Evolutionary conservation across 225 moss, liverwort and hornwort genomes (phyloP).

Genomic region (Ulota crispa): DNA sequence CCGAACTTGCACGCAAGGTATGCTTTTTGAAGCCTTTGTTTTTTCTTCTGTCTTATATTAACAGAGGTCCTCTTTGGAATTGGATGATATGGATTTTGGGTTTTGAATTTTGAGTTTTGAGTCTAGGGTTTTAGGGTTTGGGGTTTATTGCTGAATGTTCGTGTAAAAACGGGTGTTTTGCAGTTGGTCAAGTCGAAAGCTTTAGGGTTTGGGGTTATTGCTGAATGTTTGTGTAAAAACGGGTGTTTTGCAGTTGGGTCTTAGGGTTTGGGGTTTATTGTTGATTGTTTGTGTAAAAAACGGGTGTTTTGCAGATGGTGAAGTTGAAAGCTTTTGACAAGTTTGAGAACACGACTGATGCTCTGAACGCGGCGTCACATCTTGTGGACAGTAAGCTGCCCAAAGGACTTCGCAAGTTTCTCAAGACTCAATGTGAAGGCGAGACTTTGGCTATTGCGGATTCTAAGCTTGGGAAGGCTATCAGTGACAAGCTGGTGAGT

Average conservation of each 20-base stretch:
- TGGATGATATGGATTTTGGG: neutral
- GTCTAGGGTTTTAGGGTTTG: too few relatives aligned
- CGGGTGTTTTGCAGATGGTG: slow-evolving; percentile 41
- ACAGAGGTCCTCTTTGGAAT: neutral
- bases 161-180: neutral
- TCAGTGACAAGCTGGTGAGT: slow-evolving; percentile 72
- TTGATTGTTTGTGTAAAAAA: neutral
- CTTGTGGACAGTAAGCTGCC: slow-evolving; percentile 80
- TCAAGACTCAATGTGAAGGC: slow-evolving; percentile 69
- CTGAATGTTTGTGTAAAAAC: neutral
- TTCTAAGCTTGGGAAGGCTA: slow-evolving; percentile 78
- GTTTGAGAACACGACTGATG: slow-evolving; percentile 80
- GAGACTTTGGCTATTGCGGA: slow-evolving; percentile 84
- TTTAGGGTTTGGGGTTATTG: slow-evolving; percentile 17
- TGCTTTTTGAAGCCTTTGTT: neutral
- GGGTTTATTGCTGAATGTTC: neutral
- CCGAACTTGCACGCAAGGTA: slow-evolving; percentile 72
- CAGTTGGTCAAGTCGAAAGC: slow-evolving; percentile 82
- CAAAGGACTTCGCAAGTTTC: slow-evolving; percentile 79
- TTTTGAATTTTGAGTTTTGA: too few relatives aligned
- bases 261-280: neutral
- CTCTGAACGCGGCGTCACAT: slow-evolving; percentile 72
- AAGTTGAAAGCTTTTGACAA: slow-evolving; percentile 88
- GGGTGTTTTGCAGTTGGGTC: too few relatives aligned
- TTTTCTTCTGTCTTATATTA: too few relatives aligned